Percentiles rank a stretch among this genome's conserved stretches.
These are phyloP conservation scores for Endocalyx cinctus DNA, from an alignment of 2,329 filamentous ascomycete species.

Conservation along the genomic window DNA sequence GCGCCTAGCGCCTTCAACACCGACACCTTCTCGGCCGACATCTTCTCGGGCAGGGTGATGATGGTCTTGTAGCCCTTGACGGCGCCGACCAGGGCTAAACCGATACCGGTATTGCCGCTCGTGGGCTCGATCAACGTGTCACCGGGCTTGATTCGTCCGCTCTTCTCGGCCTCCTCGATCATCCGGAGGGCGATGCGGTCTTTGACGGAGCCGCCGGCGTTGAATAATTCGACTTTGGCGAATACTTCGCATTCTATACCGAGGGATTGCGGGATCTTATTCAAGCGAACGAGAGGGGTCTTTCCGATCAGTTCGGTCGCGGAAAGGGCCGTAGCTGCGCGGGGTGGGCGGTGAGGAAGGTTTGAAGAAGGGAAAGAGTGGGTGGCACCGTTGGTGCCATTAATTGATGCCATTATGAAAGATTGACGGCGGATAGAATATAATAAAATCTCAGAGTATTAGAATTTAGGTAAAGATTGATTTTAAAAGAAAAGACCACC, in stretches of 20 bases:
- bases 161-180: conserved; percentile 91
- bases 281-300: conserved; percentile 90
- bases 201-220: conserved; percentile 89
- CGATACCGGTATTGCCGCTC: conserved; percentile 96
- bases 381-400: conserved; percentile 17
- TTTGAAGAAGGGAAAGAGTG: too few relatives aligned
- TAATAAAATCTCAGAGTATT: too few relatives aligned
- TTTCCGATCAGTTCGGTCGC: conserved; percentile 89
- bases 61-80: conserved; percentile 98
- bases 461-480: too few relatives aligned
- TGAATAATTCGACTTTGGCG: conserved; percentile 89
- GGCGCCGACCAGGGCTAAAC: conserved; percentile 85
- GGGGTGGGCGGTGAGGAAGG: conserved; percentile 22
- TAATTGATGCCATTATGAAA: conserved; percentile 12
- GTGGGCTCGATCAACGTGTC: conserved; percentile 98
- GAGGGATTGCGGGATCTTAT: conserved; percentile 85
- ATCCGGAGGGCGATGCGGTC: conserved; percentile 94
- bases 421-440: too few relatives aligned
- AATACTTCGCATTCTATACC: conserved; percentile 87
- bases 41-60: conserved; percentile 98
- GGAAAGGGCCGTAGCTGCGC: conserved; percentile 41
- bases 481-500: too few relatives aligned
- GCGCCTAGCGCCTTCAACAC: conserved; percentile 90
- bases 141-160: conserved; percentile 90
- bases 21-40: conserved; percentile 97